A percentile compares a stretch with the other conserved stretches of the same genome.
phyloP scores from a whole-genome alignment of 2,329 filamentous ascomycete genomes.

The Pseudofabraea citricarpa region DNA sequence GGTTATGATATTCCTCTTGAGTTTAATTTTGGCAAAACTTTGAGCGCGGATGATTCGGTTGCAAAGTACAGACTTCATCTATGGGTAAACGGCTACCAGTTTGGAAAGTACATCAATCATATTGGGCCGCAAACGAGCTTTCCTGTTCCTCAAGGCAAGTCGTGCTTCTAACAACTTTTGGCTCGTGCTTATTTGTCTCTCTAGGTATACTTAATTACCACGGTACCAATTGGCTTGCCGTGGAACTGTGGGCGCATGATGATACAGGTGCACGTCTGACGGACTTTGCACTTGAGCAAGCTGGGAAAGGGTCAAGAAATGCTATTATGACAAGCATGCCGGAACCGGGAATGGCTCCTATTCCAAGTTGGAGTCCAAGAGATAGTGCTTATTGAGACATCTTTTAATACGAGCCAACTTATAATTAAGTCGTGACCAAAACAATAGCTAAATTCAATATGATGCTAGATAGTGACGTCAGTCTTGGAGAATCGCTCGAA shows the following conservation, averaged over 20 bases:
- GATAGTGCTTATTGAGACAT: neutral
- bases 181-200: conserved; percentile 41
- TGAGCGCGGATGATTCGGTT: conserved; percentile 24
- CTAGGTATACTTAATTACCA: conserved; percentile 63
- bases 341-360: conserved; percentile 4
- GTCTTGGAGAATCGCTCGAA: too few species aligned
- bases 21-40: conserved; percentile 31
- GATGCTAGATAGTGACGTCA: too few species aligned
- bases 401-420: too few species aligned
- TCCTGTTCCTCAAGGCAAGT: conserved; percentile 45
- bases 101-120: conserved; percentile 58
- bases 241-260: conserved; percentile 57
- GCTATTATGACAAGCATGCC: conserved; percentile 6
- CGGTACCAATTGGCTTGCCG: conserved; percentile 61
- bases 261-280: conserved; percentile 8
- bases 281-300: conserved; percentile 9
- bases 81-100: conserved; percentile 72
- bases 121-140: conserved; percentile 69
- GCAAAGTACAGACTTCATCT: conserved; percentile 53
- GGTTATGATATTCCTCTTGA: conserved; percentile 55
- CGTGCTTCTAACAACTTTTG: neutral
- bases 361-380: conserved; percentile 6
- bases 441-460: too few species aligned
- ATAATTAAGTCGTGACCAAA: too few species aligned
- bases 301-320: too few species aligned